Conservation (phyloP, 768 basidiomycete species). For the Coprinopsis marcescibilis region DNA sequence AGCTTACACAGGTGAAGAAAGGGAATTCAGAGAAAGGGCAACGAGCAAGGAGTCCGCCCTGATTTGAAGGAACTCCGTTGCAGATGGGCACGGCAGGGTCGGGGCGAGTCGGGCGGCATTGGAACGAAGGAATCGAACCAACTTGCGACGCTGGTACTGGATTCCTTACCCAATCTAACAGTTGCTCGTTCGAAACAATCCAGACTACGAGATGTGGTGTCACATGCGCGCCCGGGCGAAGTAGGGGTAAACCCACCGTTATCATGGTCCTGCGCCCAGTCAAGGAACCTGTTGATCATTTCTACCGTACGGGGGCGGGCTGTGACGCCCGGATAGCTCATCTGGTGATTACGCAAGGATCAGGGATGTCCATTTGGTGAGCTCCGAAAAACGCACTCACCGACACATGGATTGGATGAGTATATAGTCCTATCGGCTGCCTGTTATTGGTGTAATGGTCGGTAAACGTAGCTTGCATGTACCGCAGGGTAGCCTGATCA, state of each 20-base stretch:
- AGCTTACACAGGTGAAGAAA: conserved; percentile 70
- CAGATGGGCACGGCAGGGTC: conserved; percentile 48
- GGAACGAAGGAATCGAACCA: conserved; percentile 43
- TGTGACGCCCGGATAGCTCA: conserved; percentile 54
- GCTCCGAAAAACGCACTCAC: conserved; percentile 24
- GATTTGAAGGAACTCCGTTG: conserved; percentile 69
- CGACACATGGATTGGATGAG: conserved; percentile 74
- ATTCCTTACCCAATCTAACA: conserved; percentile 69
- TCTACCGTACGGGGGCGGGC: conserved; percentile 48
- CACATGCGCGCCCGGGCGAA: neutral
- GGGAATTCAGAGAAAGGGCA: conserved; percentile 73
- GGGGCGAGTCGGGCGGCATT: conserved; percentile 62
- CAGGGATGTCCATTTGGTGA: neutral
- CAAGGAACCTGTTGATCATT: conserved; percentile 77
- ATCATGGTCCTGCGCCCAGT: conserved; percentile 72
- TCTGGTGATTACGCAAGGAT: conserved; percentile 22
- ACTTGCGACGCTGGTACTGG: conserved; percentile 62
- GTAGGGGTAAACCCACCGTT: conserved; percentile 39
- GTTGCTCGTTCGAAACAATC: conserved; percentile 68
- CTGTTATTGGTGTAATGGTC: conserved; percentile 70
- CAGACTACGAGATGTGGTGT: conserved; percentile 39
- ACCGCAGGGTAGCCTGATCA: conserved; percentile 58
- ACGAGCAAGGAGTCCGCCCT: conserved; percentile 51
- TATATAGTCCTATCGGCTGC: conserved; percentile 77
- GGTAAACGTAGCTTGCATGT: conserved; percentile 71